phyloP scores from a whole-genome alignment of 23 red algal genomes.

The Gracilaria vermiculophylla region DNA sequence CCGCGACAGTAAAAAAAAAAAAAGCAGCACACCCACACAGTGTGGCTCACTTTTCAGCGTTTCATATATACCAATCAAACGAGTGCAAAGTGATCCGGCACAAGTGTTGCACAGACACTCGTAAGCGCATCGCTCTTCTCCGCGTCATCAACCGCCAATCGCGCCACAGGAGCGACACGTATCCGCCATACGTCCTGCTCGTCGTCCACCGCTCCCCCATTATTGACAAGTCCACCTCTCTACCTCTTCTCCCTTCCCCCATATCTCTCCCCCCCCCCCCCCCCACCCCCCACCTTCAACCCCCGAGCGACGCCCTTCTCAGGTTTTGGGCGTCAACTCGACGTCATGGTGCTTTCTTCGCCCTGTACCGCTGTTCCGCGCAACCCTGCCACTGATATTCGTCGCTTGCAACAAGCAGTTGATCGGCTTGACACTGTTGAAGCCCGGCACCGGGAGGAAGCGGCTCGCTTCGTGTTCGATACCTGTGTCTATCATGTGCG shows the following conservation, averaged over 20 bases:
- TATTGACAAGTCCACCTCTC: neutral
- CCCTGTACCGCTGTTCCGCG: neutral
- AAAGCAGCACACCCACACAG: too few relatives aligned
- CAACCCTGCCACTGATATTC: slow-evolving; percentile 28
- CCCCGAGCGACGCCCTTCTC: neutral
- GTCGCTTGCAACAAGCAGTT: slow-evolving; percentile 38
- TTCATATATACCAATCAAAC: too few relatives aligned
- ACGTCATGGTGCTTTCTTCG: neutral
- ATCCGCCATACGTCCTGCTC: neutral
- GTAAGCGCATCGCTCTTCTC: neutral
- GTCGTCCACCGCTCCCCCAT: neutral
- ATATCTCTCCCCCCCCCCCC: neutral
- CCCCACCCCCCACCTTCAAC: neutral
- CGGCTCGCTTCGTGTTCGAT: slow-evolving; percentile 49
- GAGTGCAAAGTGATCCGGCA: slow-evolving; percentile 7
- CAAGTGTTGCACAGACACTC: neutral
- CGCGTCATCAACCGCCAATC: slow-evolving; percentile 2
- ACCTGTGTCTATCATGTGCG: slow-evolving; percentile 57
- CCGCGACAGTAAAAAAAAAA: too few relatives aligned
- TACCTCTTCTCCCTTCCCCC: neutral
- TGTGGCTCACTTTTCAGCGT: too few relatives aligned
- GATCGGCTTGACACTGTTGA: slow-evolving; percentile 60
- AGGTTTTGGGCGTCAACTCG: neutral
- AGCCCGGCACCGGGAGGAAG: slow-evolving; percentile 34
- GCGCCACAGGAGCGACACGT: neutral